Evolutionary conservation across 2,329 filamentous ascomycete species (phyloP), one percentile per base, ranked within the genome.

Genomic region (Trichoderma lentiforme): DNA sequence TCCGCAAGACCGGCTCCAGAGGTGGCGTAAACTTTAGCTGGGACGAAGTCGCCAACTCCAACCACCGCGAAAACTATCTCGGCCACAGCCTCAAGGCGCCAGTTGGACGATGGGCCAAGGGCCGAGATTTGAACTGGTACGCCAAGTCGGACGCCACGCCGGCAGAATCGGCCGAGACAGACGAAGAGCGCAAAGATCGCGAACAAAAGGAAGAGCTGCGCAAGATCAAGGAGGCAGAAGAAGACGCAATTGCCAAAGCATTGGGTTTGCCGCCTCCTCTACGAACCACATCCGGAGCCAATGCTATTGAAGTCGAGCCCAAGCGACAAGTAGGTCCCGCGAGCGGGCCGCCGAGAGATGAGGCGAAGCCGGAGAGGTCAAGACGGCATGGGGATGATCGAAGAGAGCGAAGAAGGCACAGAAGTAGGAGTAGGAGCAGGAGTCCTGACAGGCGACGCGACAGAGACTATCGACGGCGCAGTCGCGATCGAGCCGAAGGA

Each of bases 1-100:
- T 99, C 74, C 93, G 95, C 79, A 98, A 99, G 83, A 84, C 87
- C 21, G 95, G 97, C 81, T 96, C 94, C 77, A 92, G 96, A 76
- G 96, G 96, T 78, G 96, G 96, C 79, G 92, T 92, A 82, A 94
- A 98, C 82, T 99, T 99, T 85, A 95, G 91, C 83, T 98, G 96
- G 96, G 93, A 95, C 75, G 94, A 98, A 76, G 95, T 99, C 79
- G 92, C 95, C 80, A 90, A 86, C 75, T 97, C 94, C 64, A 84
- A 88, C 26, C 95, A 97, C 79, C 94, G 96, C 81, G 95, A 99
- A 82, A 97, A 91, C 78, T 91, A 90, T 81, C 91, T 98, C 8
- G 95, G 95, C 67, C 95, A 98, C 84, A 96, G 93, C 72, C 83
- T 98, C 72, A 97, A 95, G 86, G 95, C 95, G 0, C 93, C 95